Evolutionary conservation across 2,329 filamentous ascomycete genomes (phyloP).

Genomic region (Epichloe elymi): DNA sequence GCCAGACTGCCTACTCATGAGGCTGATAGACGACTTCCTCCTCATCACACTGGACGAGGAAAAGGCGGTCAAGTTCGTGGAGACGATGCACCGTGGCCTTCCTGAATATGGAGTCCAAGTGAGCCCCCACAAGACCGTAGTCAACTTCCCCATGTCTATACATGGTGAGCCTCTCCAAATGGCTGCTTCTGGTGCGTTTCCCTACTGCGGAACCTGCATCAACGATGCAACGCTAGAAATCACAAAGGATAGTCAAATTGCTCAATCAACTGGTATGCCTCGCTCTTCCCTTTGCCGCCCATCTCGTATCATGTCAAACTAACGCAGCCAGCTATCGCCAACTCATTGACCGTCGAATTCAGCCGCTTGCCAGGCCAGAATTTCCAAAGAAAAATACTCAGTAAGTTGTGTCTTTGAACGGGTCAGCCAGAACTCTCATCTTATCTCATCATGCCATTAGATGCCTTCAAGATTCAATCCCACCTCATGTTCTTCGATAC

Average conservation of each 20-base stretch:
- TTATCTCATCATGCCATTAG: slow-evolving; percentile 16
- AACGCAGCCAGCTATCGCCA: slow-evolving; percentile 31
- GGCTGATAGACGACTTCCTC: slow-evolving; percentile 87
- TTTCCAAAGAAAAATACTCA: slow-evolving; percentile 69
- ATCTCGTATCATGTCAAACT: neutral
- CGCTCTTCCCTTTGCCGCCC: neutral
- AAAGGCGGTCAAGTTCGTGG: slow-evolving; percentile 61
- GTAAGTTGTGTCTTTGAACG: slow-evolving; percentile 24
- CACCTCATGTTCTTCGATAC: slow-evolving; percentile 77
- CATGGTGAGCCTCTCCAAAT: slow-evolving; percentile 38
- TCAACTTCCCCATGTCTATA: slow-evolving; percentile 63
- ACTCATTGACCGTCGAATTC: slow-evolving; percentile 69
- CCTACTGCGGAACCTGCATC: slow-evolving; percentile 77
- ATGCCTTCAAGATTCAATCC: slow-evolving; percentile 70
- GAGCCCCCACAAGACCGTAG: slow-evolving; percentile 64
- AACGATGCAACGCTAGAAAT: slow-evolving; percentile 64
- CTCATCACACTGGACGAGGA: slow-evolving; percentile 60
- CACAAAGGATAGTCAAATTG: slow-evolving; percentile 47
- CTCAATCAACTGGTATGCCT: slow-evolving; percentile 11
- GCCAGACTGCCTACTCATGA: slow-evolving; percentile 52
- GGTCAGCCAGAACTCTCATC: too few species aligned
- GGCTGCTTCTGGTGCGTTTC: slow-evolving; percentile 41
- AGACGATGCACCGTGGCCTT: slow-evolving; percentile 67
- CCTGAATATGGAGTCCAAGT: slow-evolving; percentile 70
- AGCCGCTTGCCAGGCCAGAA: slow-evolving; percentile 58